Evolutionary conservation across 768 basidiomycete species (phyloP), one percentile per base, ranked within the genome.

Genomic region (Multifurca ochricompacta): DNA sequence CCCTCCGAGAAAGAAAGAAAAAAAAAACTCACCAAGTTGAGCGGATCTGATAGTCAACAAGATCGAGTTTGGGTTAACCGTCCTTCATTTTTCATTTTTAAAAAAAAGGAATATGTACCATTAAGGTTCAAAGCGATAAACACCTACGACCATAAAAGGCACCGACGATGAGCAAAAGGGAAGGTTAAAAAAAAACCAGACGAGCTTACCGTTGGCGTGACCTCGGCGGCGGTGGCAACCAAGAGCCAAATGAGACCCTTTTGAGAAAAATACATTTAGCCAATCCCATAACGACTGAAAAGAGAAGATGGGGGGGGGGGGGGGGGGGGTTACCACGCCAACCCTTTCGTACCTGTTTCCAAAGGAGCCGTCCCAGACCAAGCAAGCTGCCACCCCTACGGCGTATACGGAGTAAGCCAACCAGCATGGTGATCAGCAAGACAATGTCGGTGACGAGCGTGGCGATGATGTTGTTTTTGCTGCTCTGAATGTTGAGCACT

Each of bases 211-310:
- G 27, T 6, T 7, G 56, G 31, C 1, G 44, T 41, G 11, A 52
- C 16, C n/a, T 46, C 36, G 3, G 43, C 44, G 19, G 41, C 21
- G 10, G 44, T 52, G 14, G 50, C 37, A 37, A 44, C 2, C 2
- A 47, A 25, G 10, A 47, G 18, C 49, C 50, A 52, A 27, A 52
- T 41, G 16, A 57, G 37, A 30, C 36, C 32, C 41, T 51, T 11
- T 6, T 9, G 16, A 30, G 34, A 14, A 14, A 10, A 34, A 11
- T 16, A 9, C 3, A 42, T 19, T 30, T 28, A 8, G 16, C 16
- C 9, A 27, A 18, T 21, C 27, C n/a, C n/a, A n/a, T n/a, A n/a
- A n/a, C n/a, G n/a, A n/a, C n/a, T n/a, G n/a, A n/a, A n/a, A n/a
- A n/a, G n/a, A n/a, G n/a, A n/a, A n/a, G n/a, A n/a, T n/a, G n/a